phyloP scores from a whole-genome alignment of 306 rosid genomes.

The Acacia melanoxylon region DNA sequence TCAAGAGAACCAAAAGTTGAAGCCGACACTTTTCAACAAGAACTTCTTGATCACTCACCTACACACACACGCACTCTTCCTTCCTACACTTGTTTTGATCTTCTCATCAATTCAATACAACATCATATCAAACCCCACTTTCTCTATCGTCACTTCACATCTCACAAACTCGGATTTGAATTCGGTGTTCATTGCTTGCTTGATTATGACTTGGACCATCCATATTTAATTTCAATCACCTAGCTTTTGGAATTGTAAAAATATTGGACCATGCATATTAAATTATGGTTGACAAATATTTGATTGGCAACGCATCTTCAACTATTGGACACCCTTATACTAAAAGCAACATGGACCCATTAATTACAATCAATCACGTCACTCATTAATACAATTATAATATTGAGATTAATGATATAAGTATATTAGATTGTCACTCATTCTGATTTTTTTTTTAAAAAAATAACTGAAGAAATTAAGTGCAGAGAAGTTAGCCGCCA shows the following conservation, averaged over 20 bases:
- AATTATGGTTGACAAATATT: not conserved
- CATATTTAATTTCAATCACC: no score
- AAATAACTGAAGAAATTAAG: no score
- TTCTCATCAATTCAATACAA: not conserved
- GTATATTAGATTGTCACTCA: not conserved
- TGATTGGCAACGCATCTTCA: not conserved
- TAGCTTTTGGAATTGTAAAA: not conserved
- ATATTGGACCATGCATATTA: no score
- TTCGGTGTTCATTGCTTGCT: not conserved
- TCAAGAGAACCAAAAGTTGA: not conserved
- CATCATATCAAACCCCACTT: not conserved
- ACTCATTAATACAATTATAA: not conserved
- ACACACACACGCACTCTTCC: not conserved
- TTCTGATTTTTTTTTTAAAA: no score
- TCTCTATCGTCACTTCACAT: not conserved
- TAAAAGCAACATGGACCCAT: not conserved
- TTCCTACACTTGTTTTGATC: not conserved
- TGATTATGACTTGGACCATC: not conserved
- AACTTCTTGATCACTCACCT: not conserved
- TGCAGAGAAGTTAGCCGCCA: no score
- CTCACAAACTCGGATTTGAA: not conserved
- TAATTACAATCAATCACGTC: not conserved
- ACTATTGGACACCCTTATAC: not conserved
- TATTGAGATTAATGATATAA: not conserved
- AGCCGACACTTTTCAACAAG: not conserved